phyloP scores from a whole-genome alignment of 345 rosid genomes.

The Mercurialis annua region DNA sequence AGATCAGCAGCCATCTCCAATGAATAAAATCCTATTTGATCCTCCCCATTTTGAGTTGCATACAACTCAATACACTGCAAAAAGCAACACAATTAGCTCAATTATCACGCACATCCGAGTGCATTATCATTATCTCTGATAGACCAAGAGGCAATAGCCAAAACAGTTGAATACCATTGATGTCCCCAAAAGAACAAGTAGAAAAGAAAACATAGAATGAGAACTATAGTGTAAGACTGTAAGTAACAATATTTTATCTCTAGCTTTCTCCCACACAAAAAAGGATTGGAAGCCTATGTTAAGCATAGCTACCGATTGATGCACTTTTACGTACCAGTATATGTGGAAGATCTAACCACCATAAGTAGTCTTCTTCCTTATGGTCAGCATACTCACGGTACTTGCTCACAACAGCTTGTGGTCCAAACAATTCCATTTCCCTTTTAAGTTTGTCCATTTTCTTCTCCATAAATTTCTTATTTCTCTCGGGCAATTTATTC shows the following conservation, averaged over 20 bases:
- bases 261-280: neutral
- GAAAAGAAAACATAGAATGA: neutral
- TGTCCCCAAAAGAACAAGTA: too few species aligned
- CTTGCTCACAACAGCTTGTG: conserved; percentile 90
- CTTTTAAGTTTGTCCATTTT: conserved; percentile 73
- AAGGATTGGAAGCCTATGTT: neutral
- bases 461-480: conserved; percentile 67
- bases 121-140: neutral
- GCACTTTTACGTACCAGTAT: conserved; percentile 52
- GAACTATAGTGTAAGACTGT: neutral
- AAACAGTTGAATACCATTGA: neutral
- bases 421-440: conserved; percentile 91
- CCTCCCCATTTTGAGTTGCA: conserved; percentile 52
- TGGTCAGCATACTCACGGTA: conserved; percentile 76
- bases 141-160: too few species aligned
- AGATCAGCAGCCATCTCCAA: conserved; percentile 91
- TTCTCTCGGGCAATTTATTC: conserved; percentile 51
- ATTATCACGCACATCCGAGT: neutral
- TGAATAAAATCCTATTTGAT: conserved; percentile 76
- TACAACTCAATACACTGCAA: conserved; percentile 87
- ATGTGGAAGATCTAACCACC: conserved; percentile 97
- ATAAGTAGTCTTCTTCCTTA: conserved; percentile 76
- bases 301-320: neutral
- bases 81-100: conserved; percentile 13
- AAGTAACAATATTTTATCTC: neutral